phyloP scores from a whole-genome alignment of 148 eudicot species.

The Chenopodium formosanum region DNA sequence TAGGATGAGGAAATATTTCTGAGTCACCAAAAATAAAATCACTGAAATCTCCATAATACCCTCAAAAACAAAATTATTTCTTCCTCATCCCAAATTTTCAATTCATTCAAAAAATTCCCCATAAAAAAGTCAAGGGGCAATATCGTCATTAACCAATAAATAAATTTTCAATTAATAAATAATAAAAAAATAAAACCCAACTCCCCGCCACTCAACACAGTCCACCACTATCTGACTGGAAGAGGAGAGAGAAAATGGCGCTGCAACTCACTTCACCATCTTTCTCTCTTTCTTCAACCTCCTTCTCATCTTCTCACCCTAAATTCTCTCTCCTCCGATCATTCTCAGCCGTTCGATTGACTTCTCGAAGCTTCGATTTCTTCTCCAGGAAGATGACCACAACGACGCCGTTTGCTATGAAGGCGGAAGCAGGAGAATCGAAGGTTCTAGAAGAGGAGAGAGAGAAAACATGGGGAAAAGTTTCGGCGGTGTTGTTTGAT shows the following conservation, averaged over 20 bases:
- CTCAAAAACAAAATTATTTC: too few species aligned
- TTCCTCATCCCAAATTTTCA: too few species aligned
- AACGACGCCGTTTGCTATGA: constrained; percentile 41
- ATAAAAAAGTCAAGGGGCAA: constrained; percentile 11
- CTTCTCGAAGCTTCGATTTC: neutral
- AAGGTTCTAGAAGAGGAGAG: constrained; percentile 27
- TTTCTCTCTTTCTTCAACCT: constrained; percentile 12
- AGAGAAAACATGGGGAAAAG: constrained; percentile 66
- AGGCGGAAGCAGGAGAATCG: constrained; percentile 43
- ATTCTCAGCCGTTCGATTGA: neutral
- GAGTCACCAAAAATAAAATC: too few species aligned
- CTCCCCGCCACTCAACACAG: constrained; percentile 28
- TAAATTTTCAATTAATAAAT: neutral
- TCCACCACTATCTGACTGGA: neutral
- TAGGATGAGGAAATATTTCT: too few species aligned
- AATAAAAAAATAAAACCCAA: neutral
- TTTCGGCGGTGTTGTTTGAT: constrained; percentile 89
- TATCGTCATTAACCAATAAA: neutral
- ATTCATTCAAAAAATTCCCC: too few species aligned
- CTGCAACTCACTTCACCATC: constrained; percentile 18
- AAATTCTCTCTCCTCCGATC: constrained; percentile 21
- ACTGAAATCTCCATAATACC: too few species aligned
- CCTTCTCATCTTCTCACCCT: constrained; percentile 6
- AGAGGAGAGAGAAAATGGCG: constrained; percentile 27
- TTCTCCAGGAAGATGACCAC: constrained; percentile 7